A percentile compares a stretch with the other conserved stretches of the same genome.
Conservation (phyloP, 2,329 filamentous ascomycete genomes). For the Stachybotrys chlorohalonatus region DNA sequence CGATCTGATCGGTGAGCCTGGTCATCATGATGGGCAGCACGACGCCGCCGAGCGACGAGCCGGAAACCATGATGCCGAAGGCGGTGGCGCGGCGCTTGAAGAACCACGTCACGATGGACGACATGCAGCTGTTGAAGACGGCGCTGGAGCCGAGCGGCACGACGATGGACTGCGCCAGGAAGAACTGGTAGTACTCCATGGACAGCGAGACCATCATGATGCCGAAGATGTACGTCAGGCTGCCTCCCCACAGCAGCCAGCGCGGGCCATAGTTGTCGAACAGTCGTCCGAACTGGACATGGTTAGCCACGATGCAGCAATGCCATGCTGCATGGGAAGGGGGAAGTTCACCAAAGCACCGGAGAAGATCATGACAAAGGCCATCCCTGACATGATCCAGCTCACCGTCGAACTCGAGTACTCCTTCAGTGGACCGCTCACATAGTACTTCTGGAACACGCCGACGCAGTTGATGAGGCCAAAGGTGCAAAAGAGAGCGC, state of each 20-base stretch:
- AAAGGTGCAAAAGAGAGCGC: conserved; percentile 33
- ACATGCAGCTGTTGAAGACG: conserved; percentile 33
- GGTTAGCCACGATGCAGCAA: conserved; percentile 1
- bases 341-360: conserved; percentile 31
- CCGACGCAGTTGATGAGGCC: conserved; percentile 37
- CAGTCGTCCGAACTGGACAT: conserved; percentile 41
- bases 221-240: conserved; percentile 49
- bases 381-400: conserved; percentile 51
- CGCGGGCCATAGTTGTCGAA: conserved; percentile 58
- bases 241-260: conserved; percentile 44
- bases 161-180: conserved; percentile 32
- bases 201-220: conserved; percentile 55
- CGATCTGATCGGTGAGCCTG: conserved; percentile 37
- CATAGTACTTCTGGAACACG: conserved; percentile 52
- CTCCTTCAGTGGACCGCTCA: conserved; percentile 33
- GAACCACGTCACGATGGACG: conserved; percentile 41
- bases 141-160: conserved; percentile 31
- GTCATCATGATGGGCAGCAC: conserved; percentile 53
- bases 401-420: conserved; percentile 43
- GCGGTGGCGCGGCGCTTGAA: conserved; percentile 39
- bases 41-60: conserved; percentile 45
- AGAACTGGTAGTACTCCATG: conserved; percentile 33
- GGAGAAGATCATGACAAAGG: conserved; percentile 39
- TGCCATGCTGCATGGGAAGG: conserved; percentile 8
- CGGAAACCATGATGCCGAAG: conserved; percentile 43